Conservation (phyloP, 2,329 filamentous ascomycete genomes). For the Daldinia sp. region DNA sequence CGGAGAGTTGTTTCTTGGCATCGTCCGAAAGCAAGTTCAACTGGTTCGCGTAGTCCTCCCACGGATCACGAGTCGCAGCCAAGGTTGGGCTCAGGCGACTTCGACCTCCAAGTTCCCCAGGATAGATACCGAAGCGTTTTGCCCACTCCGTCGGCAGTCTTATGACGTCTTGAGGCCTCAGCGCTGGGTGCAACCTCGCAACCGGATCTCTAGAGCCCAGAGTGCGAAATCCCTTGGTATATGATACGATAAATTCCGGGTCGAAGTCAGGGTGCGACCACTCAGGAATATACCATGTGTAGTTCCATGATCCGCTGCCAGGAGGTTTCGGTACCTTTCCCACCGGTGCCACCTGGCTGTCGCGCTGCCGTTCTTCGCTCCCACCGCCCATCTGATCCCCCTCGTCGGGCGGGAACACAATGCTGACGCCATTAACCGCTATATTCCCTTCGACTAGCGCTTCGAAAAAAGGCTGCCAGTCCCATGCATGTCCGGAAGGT, state of each 20-base stretch:
- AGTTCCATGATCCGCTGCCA: slow-evolving; percentile 30
- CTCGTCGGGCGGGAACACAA: background rate
- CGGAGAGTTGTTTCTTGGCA: slow-evolving; percentile 9
- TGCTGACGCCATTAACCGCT: background rate
- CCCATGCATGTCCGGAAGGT: background rate
- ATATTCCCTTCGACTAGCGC: slow-evolving; percentile 20
- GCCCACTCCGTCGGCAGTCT: slow-evolving; percentile 45
- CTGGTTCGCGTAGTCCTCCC: slow-evolving; percentile 40
- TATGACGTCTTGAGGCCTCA: slow-evolving; percentile 41
- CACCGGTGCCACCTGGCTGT: background rate
- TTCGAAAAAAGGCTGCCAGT: slow-evolving; percentile 21
- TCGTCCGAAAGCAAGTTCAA: slow-evolving; percentile 35
- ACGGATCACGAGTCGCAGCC: slow-evolving; percentile 41
- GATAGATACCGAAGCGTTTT: slow-evolving; percentile 47
- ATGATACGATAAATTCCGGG: slow-evolving; percentile 1
- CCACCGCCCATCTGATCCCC: background rate
- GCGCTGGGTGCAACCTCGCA: slow-evolving; percentile 40
- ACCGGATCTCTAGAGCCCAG: slow-evolving; percentile 21
- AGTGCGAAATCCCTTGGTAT: background rate
- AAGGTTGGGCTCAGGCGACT: slow-evolving; percentile 49
- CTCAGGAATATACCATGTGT: slow-evolving; percentile 44
- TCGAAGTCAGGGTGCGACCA: slow-evolving; percentile 46
- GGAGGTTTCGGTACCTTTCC: slow-evolving; percentile 23
- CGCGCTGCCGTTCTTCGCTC: background rate
- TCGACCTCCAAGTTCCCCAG: slow-evolving; percentile 44